These are phyloP conservation scores for Firmiana major DNA, from an alignment of 345 rosid genomes.

Conservation along the genomic window DNA sequence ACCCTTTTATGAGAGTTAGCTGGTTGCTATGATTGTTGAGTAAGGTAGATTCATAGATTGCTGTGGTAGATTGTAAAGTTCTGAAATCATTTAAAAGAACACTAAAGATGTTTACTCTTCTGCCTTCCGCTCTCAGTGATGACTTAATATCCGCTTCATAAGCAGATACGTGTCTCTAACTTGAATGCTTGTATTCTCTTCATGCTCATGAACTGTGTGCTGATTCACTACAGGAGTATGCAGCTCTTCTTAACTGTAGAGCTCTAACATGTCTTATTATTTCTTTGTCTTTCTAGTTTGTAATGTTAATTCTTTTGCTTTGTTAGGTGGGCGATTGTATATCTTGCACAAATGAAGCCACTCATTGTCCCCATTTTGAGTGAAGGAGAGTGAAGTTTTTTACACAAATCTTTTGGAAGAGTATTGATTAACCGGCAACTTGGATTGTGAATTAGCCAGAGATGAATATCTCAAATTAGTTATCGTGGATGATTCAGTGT, in stretches of 20 bases:
- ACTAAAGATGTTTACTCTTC: too few species aligned
- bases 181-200: too few species aligned
- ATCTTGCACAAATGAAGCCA: constrained; percentile 96
- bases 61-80: background rate
- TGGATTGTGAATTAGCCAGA: background rate
- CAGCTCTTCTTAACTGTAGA: background rate
- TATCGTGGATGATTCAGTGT: constrained; percentile 20
- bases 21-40: background rate
- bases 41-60: background rate
- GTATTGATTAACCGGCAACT: background rate
- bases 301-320: constrained; percentile 5
- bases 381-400: constrained; percentile 60
- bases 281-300: background rate
- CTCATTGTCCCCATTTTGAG: constrained; percentile 88
- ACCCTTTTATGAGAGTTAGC: background rate
- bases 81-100: too few species aligned
- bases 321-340: constrained; percentile 96
- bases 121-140: background rate
- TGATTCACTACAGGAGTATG: background rate
- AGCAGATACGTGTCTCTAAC: background rate
- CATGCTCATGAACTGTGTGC: background rate
- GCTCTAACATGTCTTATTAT: background rate
- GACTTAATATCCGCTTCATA: background rate
- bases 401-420: background rate
- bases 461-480: background rate